Evolutionary conservation across 2,329 filamentous ascomycete species (phyloP).

Genomic region (Cryphonectria radicalis): DNA sequence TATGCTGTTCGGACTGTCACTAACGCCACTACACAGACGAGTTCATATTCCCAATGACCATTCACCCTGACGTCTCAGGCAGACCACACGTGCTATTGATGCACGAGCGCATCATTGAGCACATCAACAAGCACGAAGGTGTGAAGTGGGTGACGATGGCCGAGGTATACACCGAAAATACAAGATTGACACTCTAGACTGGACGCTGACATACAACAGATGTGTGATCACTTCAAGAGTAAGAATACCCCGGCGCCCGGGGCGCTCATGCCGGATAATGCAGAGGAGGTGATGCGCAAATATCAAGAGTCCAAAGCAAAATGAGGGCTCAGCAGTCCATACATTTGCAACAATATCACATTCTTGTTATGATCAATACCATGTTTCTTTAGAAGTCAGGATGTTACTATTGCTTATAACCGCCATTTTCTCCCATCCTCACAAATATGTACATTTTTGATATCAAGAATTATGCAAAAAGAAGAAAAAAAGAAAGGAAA

Average conservation of each 20-base stretch:
- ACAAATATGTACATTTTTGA: too few species aligned
- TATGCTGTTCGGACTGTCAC: not conserved
- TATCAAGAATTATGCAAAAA: too few species aligned
- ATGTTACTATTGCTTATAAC: too few species aligned
- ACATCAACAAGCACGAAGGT: conserved; percentile 30
- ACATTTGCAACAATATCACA: too few species aligned
- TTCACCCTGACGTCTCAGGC: conserved; percentile 75
- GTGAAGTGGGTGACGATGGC: conserved; percentile 29
- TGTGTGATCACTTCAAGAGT: conserved; percentile 30
- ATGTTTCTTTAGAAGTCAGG: too few species aligned
- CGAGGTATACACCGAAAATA: conserved; percentile 15
- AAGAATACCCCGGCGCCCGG: conserved; percentile 26
- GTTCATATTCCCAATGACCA: conserved; percentile 77
- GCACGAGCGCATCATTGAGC: conserved; percentile 60
- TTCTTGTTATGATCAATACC: too few species aligned
- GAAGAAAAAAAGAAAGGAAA: too few species aligned
- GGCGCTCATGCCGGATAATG: conserved; percentile 25
- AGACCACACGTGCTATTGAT: conserved; percentile 73
- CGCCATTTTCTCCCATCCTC: too few species aligned
- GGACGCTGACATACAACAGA: conserved; percentile 12
- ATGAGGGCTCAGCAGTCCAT: not conserved
- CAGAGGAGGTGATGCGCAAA: conserved; percentile 26
- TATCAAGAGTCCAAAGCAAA: conserved; percentile 10
- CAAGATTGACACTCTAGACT: not conserved
- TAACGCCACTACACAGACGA: conserved; percentile 48